Evolutionary conservation across 257 asterid genomes (phyloP), one percentile per base, ranked within the genome.

Genomic region (Handroanthus guayacan): DNA sequence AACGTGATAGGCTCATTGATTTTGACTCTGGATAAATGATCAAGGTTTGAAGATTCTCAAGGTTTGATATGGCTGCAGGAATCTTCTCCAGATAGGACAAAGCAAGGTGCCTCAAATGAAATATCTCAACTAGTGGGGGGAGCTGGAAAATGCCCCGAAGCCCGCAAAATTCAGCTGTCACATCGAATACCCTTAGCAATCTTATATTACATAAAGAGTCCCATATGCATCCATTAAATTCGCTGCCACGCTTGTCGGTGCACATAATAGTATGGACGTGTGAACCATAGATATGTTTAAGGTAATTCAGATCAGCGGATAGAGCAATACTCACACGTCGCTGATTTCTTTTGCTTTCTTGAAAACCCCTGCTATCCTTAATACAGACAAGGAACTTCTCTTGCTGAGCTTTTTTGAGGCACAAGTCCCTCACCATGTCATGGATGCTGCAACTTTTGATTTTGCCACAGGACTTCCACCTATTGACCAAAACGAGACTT

Each of bases 41-140:
- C 16, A 76, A 76, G n/a, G 80, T 76, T 31, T 76, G 75, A 57
- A 76, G 80, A 25, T 68, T 76, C 63, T 47, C 44, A 76, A 76
- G 80, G 2, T 58, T 62, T 12, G 65, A 62, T 63, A 74, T 74
- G 70, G 72, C 6, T 2, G 55, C 8, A 36, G 71, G 52, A 37
- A 63, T 25, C 31, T 25, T 25, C 31, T 25, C 31, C 31, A 25
- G 31, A 25, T 25, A 25, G 31, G 31, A 25, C 31, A 25, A 25
- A 25, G 31, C 31, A 25, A 25, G 31, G 31, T 11, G 37, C 52
- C 69, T 25, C 5, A 44, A 44, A 17, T 20, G 77, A 18, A 56
- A 41, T 13, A 72, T 14, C 16, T 61, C 14, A 20, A 55, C 16
- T 60, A 13, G 13, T 25, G 44, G 45, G 12, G 61, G 65, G 60